These are phyloP conservation scores for Teratosphaeria nubilosa DNA, from an alignment of 2,329 filamentous ascomycete species.

Conservation along the genomic window DNA sequence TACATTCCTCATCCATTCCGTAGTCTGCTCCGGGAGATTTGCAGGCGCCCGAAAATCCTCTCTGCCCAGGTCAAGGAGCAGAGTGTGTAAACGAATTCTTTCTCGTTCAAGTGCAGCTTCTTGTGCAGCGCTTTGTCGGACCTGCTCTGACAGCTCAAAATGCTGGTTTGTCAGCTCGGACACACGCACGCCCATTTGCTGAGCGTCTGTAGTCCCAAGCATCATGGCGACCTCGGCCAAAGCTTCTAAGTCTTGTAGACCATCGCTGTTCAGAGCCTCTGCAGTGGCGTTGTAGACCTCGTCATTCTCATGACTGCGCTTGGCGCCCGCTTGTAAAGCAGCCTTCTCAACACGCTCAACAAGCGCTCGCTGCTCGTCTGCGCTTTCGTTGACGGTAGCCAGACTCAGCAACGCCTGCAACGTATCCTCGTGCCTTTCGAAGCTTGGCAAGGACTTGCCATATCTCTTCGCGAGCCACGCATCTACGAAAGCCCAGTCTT, in stretches of 20 bases:
- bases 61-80: constrained; percentile 14
- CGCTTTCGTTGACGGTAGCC: constrained; percentile 64
- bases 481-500: constrained; percentile 86
- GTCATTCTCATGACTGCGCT: constrained; percentile 4
- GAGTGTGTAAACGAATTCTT: constrained; percentile 8
- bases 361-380: constrained; percentile 58
- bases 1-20: constrained; percentile 60
- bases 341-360: constrained; percentile 50
- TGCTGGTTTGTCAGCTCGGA: constrained; percentile 8
- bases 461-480: constrained; percentile 69
- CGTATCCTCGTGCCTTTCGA: constrained; percentile 82
- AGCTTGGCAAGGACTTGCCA: constrained; percentile 53
- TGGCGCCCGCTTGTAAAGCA: constrained; percentile 45
- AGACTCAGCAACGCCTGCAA: constrained; percentile 64
- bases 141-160: constrained; percentile 21
- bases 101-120: constrained; percentile 16
- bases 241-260: constrained; percentile 18
- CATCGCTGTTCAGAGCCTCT: constrained; percentile 3
- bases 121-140: constrained; percentile 15
- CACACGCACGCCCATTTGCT: constrained; percentile 13
- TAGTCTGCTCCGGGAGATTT: constrained; percentile 56
- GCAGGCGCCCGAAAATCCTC: constrained; percentile 38
- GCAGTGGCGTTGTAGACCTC: constrained; percentile 9
- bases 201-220: constrained; percentile 22
- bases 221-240: constrained; percentile 29